Percentiles rank a stretch among this genome's conserved stretches.
Evolutionary conservation across 2,329 filamentous ascomycete species (phyloP).

Genomic region (Balansia obtecta): DNA sequence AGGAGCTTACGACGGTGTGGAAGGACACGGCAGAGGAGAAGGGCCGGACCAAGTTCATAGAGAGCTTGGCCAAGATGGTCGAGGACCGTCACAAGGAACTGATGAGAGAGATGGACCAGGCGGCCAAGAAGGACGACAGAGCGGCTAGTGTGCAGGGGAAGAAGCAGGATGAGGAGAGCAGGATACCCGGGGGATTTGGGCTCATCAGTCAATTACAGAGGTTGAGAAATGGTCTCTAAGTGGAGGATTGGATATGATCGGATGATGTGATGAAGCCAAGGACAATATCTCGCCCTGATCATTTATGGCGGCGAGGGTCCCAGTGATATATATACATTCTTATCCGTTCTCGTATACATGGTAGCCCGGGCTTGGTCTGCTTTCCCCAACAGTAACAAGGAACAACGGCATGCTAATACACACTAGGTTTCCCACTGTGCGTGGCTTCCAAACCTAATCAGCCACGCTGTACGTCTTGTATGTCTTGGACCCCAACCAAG

Average conservation of each 20-base stretch:
- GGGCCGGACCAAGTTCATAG: conserved; percentile 68
- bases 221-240: conserved; percentile 39
- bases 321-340: too few species aligned
- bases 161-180: conserved; percentile 23
- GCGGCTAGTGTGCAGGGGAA: conserved; percentile 16
- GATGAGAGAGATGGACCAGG: conserved; percentile 37
- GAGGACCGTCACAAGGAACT: conserved; percentile 57
- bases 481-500: not conserved
- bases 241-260: not conserved
- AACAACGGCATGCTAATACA: not conserved
- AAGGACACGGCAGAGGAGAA: conserved; percentile 93
- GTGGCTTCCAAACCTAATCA: not conserved
- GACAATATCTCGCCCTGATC: too few species aligned
- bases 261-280: not conserved
- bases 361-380: too few species aligned
- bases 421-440: not conserved
- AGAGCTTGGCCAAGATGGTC: conserved; percentile 66
- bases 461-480: not conserved
- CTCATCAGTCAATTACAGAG: conserved; percentile 52
- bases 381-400: not conserved
- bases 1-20: conserved; percentile 71
- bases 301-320: too few species aligned
- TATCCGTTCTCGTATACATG: too few species aligned
- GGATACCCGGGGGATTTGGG: conserved; percentile 39
- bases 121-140: conserved; percentile 22